Evolutionary conservation across 2,329 filamentous ascomycete genomes (phyloP), one percentile per base, ranked within the genome.

Genomic region (Fusarium pseudonygamai): DNA sequence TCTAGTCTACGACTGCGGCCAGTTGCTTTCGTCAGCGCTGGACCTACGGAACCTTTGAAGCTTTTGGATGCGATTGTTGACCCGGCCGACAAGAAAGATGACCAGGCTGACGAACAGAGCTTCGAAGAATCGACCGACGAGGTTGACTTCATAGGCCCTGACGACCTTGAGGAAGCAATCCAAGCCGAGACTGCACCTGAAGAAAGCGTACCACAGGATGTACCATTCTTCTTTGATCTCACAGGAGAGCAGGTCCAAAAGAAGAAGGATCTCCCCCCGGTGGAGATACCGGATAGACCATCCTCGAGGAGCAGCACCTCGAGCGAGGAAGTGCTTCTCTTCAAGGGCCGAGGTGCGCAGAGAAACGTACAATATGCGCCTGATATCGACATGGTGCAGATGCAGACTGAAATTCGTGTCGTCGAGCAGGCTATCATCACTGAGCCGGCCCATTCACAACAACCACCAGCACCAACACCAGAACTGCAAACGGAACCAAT

Each of bases 301-400:
- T 68, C 57, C 2, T 79, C 77, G 4, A 69, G 73, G 28, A 76
- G 77, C 15, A 78, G 72, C 40, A 78, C 67, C 52, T 93, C 92
- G 1, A 93, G 91, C 76, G 93, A 82, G 16, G 81, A 97, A 72
- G 84, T 94, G 10, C 90, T 95, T 52, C 77, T 93, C 1, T 94
- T 93, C 78, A 87, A 85, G 65, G 90, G 90, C 43, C 85, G 90
- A 60, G 82, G 82, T 62, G 63, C 64, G 65, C 78, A 79, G 77
- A 64, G 73, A 76, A 79, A 69, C 60, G 28, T 65, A 16, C 77
- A 75, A 43, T 40, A 43, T 18, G 42, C 43, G 28, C 37, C 47
- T 13, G 58, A 74, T 30, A 77, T 79, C 37, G 72, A 65, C 39
- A 73, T 80, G 65, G 24, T 64, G 12, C 75, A 78, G n/a, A 79